Evolutionary conservation across 2,329 filamentous ascomycete genomes (phyloP).

Genomic region (Epichloe sylvatica): DNA sequence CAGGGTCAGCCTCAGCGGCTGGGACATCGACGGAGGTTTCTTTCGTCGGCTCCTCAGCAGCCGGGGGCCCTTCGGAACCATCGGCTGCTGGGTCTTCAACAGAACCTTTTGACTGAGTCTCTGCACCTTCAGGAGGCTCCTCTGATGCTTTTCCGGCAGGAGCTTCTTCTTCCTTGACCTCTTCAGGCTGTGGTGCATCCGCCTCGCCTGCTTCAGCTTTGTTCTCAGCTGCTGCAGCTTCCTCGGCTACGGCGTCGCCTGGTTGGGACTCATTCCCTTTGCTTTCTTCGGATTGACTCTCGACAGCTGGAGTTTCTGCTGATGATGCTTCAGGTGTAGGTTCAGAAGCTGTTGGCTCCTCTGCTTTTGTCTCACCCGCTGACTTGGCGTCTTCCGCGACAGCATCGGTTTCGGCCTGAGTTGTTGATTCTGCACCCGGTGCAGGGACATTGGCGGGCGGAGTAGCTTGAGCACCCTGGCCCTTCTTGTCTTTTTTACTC

Average conservation of each 20-base stretch:
- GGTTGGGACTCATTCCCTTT: not conserved
- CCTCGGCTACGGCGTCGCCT: not conserved
- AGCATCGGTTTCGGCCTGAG: constrained; percentile 7
- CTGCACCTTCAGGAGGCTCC: not conserved
- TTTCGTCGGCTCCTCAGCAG: not conserved
- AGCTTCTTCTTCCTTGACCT: not conserved
- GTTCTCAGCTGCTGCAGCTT: not conserved
- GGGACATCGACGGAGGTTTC: not conserved
- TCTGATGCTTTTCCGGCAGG: not conserved
- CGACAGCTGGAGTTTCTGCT: not conserved
- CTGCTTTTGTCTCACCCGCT: no score
- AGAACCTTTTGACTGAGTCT: not conserved
- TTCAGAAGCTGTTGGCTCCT: not conserved
- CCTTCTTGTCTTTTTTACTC: constrained; percentile 12
- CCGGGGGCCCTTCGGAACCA: no score
- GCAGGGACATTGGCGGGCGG: not conserved
- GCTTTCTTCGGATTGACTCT: not conserved
- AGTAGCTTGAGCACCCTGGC: not conserved
- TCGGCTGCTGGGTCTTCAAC: not conserved
- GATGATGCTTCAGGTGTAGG: not conserved
- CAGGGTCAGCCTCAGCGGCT: not conserved
- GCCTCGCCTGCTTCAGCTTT: constrained; percentile 1
- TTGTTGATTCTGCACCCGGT: not conserved
- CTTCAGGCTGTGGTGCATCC: not conserved
- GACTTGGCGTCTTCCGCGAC: not conserved